These are phyloP conservation scores for Mikania micrantha DNA, from an alignment of 129 eudicot species.

Conservation along the genomic window DNA sequence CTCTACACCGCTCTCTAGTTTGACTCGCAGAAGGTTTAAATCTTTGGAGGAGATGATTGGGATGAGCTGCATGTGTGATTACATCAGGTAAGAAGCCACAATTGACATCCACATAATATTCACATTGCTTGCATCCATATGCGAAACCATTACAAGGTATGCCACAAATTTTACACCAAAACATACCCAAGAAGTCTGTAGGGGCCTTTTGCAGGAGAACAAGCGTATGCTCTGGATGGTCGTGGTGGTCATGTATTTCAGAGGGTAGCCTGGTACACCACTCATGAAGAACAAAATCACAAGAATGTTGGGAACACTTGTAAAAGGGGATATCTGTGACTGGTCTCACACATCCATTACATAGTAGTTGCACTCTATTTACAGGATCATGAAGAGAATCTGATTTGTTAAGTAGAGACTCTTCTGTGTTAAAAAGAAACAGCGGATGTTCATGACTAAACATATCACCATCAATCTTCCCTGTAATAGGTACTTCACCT, in stretches of 20 bases:
- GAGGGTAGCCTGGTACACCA: background rate
- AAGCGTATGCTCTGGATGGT: conserved; percentile 7
- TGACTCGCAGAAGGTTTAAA: too few species aligned
- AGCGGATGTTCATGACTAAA: background rate
- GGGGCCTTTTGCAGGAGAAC: background rate
- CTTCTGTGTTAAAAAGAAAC: background rate
- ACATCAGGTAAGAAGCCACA: too few species aligned
- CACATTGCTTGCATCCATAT: background rate
- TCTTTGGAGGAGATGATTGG: too few species aligned
- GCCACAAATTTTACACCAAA: background rate
- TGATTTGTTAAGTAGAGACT: background rate
- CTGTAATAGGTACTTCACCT: background rate
- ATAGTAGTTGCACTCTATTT: background rate
- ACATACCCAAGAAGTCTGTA: too few species aligned
- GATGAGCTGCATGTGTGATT: too few species aligned
- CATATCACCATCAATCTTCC: background rate
- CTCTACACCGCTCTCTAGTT: too few species aligned
- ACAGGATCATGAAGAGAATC: background rate
- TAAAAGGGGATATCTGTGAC: background rate
- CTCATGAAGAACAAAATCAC: background rate
- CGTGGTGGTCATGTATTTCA: background rate
- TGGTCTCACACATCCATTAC: background rate
- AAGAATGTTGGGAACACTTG: background rate
- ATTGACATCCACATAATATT: too few species aligned
- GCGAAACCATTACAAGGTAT: background rate